Percentiles rank a stretch among this genome's conserved stretches.
Evolutionary conservation across 2,329 filamentous ascomycete species (phyloP).

Genomic region (Nemania diffusa): DNA sequence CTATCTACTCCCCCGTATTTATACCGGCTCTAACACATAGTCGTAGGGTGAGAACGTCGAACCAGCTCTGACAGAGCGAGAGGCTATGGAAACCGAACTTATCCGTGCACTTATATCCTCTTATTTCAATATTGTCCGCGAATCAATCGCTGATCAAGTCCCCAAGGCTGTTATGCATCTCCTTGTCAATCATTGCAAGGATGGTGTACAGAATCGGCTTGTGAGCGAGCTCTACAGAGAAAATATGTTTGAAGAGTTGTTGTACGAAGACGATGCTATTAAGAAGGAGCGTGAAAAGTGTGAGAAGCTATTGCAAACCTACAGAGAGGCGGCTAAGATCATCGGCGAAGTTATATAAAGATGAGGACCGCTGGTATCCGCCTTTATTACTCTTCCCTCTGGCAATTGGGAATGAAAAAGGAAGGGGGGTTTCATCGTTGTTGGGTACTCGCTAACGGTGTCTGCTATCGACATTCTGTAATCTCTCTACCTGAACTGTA

Average conservation of each 20-base stretch:
- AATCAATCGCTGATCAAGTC: slow-evolving; percentile 98
- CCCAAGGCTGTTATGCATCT: slow-evolving; percentile 99
- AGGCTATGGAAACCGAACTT: slow-evolving; percentile 96
- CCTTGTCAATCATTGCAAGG: slow-evolving; percentile 97
- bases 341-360: slow-evolving; percentile 90
- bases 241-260: slow-evolving; percentile 85
- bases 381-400: not conserved
- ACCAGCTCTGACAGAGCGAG: slow-evolving; percentile 91
- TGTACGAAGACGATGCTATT: slow-evolving; percentile 97
- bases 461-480: slow-evolving; percentile 24
- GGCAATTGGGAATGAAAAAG: not conserved
- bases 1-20: slow-evolving; percentile 19
- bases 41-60: slow-evolving; percentile 71
- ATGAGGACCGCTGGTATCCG: not conserved
- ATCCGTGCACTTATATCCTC: slow-evolving; percentile 96
- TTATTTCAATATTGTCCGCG: slow-evolving; percentile 98
- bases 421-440: slow-evolving; percentile 6
- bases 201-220: slow-evolving; percentile 95
- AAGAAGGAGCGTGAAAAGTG: slow-evolving; percentile 99
- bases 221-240: slow-evolving; percentile 97
- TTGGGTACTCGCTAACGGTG: slow-evolving; percentile 15
- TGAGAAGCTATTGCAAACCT: slow-evolving; percentile 93
- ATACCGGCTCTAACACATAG: slow-evolving; percentile 34
- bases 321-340: slow-evolving; percentile 97
- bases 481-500: slow-evolving; percentile 29